A percentile compares a stretch with the other conserved stretches of the same genome.
phyloP scores from a whole-genome alignment of 1,139 yeast genomes.

The Saccharomyces hybrid region DNA sequence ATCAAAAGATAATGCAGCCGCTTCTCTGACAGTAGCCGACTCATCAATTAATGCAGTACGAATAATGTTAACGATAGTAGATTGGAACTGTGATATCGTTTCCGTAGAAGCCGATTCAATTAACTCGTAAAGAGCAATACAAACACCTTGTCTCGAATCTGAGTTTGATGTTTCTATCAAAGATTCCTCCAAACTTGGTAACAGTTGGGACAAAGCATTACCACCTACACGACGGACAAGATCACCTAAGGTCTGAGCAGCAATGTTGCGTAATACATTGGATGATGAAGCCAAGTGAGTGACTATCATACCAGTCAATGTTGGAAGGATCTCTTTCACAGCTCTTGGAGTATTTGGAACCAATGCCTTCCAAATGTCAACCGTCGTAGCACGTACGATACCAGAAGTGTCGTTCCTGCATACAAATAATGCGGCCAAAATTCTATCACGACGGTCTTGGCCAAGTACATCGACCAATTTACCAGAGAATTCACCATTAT shows the following conservation, averaged over 20 bases:
- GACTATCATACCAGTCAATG: constrained; percentile 72
- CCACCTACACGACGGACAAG: constrained; percentile 92
- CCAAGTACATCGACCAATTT: constrained; percentile 77
- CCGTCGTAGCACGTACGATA: constrained; percentile 82
- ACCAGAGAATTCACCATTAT: constrained; percentile 54
- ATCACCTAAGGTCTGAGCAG: constrained; percentile 92
- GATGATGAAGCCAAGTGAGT: constrained; percentile 75
- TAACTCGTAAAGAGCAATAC: constrained; percentile 85
- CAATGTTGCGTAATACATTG: constrained; percentile 72
- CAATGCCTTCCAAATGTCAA: constrained; percentile 94
- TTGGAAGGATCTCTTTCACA: constrained; percentile 85
- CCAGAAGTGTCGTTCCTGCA: constrained; percentile 91
- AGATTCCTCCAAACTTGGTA: constrained; percentile 76
- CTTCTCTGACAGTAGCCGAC: constrained; percentile 66
- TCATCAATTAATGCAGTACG: constrained; percentile 73
- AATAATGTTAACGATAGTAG: constrained; percentile 62
- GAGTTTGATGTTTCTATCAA: constrained; percentile 51
- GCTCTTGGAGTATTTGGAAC: constrained; percentile 95
- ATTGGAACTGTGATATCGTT: constrained; percentile 58
- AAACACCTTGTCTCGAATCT: constrained; percentile 90
- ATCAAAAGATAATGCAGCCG: constrained; percentile 90
- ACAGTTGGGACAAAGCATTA: constrained; percentile 70
- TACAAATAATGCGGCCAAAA: constrained; percentile 75
- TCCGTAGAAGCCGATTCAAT: constrained; percentile 65
- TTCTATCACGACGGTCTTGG: constrained; percentile 76